Percentiles rank a stretch among this genome's conserved stretches.
phyloP scores from a whole-genome alignment of 768 basidiomycete genomes.

The Calocybe cyanea region DNA sequence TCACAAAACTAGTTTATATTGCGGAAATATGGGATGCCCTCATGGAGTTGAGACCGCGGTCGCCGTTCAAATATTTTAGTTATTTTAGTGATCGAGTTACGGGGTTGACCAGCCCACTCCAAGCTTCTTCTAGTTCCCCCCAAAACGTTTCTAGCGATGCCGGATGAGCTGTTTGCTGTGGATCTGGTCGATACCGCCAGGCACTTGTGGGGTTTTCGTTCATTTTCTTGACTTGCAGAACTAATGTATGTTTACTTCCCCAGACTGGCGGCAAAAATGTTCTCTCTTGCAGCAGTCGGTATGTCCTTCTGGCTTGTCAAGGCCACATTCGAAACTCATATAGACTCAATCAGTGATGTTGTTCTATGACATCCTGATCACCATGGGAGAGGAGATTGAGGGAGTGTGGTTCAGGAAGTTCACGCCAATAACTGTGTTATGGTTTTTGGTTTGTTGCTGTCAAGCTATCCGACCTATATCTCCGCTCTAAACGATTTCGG shows the following conservation, averaged over 20 bases:
- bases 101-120: too few species aligned
- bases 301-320: neutral
- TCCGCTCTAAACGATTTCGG: neutral
- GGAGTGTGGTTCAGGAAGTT: slow-evolving; percentile 29
- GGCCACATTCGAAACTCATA: neutral
- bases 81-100: too few species aligned
- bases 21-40: too few species aligned
- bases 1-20: too few species aligned
- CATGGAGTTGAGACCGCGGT: too few species aligned
- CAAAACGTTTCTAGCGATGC: too few species aligned
- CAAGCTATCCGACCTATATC: neutral
- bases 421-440: slow-evolving; percentile 26
- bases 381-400: slow-evolving; percentile 32
- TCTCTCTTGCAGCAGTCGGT: slow-evolving; percentile 35
- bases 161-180: too few species aligned
- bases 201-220: too few species aligned
- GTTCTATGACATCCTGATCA: slow-evolving; percentile 33
- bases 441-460: slow-evolving; percentile 24
- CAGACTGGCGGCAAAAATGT: slow-evolving; percentile 33
- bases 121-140: too few species aligned
- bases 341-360: slow-evolving; percentile 28
- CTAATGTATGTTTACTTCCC: neutral
- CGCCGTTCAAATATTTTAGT: too few species aligned
- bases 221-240: too few species aligned
- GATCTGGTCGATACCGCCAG: too few species aligned